These are phyloP conservation scores for Mycothermus thermophilus DNA, from an alignment of 495 filamentous ascomycete species.

Conservation along the genomic window DNA sequence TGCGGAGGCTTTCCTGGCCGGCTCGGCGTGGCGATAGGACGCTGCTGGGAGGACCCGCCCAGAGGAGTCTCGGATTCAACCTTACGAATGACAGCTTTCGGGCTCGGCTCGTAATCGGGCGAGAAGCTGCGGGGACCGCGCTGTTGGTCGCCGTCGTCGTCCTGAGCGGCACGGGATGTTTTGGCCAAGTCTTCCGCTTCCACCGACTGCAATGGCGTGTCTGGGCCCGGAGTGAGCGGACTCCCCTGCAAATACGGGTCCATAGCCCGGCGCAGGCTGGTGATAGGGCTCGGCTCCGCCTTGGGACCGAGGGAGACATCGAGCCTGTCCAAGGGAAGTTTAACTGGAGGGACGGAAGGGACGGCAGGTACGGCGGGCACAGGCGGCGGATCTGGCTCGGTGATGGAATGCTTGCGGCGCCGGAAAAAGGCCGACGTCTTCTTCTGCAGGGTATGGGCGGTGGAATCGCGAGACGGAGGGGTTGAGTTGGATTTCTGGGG, in stretches of 20 bases:
- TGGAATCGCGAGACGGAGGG: constrained; percentile 34
- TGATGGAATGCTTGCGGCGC: constrained; percentile 72
- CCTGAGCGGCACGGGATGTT: constrained; percentile 5
- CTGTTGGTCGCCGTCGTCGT: constrained; percentile 12
- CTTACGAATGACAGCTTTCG: constrained; percentile 43
- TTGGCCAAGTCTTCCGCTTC: constrained; percentile 1
- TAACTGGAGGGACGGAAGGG: constrained; percentile 16
- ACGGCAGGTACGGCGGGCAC: too few species aligned
- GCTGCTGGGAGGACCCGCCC: constrained; percentile 1
- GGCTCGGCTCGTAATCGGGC: constrained; percentile 49
- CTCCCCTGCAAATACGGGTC: constrained; percentile 55
- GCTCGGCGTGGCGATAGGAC: constrained; percentile 8
- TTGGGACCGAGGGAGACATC: constrained; percentile 11
- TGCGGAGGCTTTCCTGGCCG: constrained; percentile 8
- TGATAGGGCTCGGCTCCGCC: constrained; percentile 54
- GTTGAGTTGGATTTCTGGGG: constrained; percentile 27
- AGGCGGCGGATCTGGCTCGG: constrained; percentile 36
- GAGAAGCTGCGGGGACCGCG: constrained; percentile 40
- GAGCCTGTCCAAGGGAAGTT: constrained; percentile 18
- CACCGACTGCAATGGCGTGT: constrained; percentile 7
- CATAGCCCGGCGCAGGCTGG: constrained; percentile 82
- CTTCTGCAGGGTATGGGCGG: constrained; percentile 54
- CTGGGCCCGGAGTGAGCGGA: constrained; percentile 10
- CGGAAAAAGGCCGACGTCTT: constrained; percentile 89
- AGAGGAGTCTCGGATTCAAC: constrained; percentile 22